Percentiles rank a stretch among this genome's conserved stretches.
These are phyloP conservation scores for Saccharomycopsis guyanensis DNA, from an alignment of 805 yeast genomes.

Conservation along the genomic window DNA sequence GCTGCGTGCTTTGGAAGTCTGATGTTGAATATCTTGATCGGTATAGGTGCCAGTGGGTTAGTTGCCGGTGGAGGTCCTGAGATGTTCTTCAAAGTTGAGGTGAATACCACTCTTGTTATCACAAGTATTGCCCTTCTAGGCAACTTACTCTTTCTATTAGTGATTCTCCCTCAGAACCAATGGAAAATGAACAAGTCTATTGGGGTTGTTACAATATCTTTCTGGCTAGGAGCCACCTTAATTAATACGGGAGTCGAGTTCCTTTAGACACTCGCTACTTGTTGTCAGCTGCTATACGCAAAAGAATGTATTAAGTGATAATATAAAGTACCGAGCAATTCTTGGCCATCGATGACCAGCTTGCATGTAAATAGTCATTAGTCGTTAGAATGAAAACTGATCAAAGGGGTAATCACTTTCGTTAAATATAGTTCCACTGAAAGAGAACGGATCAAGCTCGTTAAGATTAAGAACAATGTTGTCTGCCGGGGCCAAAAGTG, in stretches of 20 bases:
- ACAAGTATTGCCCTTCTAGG: conserved; percentile 23
- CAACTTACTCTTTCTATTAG: conserved; percentile 22
- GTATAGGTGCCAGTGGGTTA: conserved; percentile 72
- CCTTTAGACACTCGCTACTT: too few species aligned
- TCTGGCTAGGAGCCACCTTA: conserved; percentile 26
- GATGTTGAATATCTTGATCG: conserved; percentile 63
- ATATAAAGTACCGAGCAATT: neutral
- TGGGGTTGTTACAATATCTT: conserved; percentile 23
- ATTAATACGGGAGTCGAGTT: conserved; percentile 24
- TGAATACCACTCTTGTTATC: conserved; percentile 23
- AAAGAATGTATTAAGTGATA: too few species aligned
- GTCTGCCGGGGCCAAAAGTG: neutral
- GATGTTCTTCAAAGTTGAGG: conserved; percentile 13
- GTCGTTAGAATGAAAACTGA: neutral
- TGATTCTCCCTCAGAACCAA: conserved; percentile 23
- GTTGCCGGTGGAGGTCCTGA: conserved; percentile 28
- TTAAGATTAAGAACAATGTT: conserved; percentile 8
- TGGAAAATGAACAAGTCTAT: conserved; percentile 24
- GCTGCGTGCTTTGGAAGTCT: conserved; percentile 97
- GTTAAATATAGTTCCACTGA: conserved; percentile 5
- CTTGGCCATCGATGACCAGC: neutral
- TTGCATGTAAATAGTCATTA: neutral
- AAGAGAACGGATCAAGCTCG: conserved; percentile 14
- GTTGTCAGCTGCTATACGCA: too few species aligned
- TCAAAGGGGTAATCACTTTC: conserved; percentile 2